Evolutionary conservation across 2,329 filamentous ascomycete genomes (phyloP).

Genomic region (Ascochyta koolunga): DNA sequence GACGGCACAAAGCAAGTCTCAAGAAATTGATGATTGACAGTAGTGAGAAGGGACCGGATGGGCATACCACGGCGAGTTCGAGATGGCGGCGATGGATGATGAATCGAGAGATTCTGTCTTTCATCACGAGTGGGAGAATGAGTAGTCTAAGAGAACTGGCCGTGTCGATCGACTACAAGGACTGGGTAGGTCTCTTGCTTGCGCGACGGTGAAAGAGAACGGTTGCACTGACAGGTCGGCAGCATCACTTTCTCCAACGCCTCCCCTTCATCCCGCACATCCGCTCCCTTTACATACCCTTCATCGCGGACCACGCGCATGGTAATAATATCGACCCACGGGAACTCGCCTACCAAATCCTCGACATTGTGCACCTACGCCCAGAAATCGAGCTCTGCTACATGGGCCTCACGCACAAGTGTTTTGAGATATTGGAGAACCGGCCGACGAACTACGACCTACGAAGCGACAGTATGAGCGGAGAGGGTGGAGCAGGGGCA

Average conservation of each 20-base stretch:
- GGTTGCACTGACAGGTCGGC: conserved; percentile 14
- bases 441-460: conserved; percentile 54
- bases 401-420: conserved; percentile 76
- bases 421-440: conserved; percentile 79
- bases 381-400: conserved; percentile 80
- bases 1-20: conserved; percentile 72
- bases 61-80: conserved; percentile 45
- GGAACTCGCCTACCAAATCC: conserved; percentile 76
- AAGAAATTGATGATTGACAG: conserved; percentile 78
- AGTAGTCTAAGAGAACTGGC: conserved; percentile 72
- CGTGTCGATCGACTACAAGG: conserved; percentile 73
- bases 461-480: conserved; percentile 38
- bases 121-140: conserved; percentile 80
- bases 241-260: conserved; percentile 80
- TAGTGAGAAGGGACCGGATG: conserved; percentile 59
- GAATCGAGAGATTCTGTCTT: conserved; percentile 70
- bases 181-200: conserved; percentile 67
- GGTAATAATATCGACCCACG: conserved; percentile 62
- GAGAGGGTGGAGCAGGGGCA: conserved; percentile 26
- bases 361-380: conserved; percentile 77
- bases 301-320: conserved; percentile 68
- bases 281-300: conserved; percentile 72
- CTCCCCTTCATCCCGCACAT: conserved; percentile 74
- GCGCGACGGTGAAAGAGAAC: not conserved
- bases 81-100: conserved; percentile 75